A percentile compares a stretch with the other conserved stretches of the same genome.
These are phyloP conservation scores for Lonicera japonica DNA, from an alignment of 129 eudicot species.

Conservation along the genomic window DNA sequence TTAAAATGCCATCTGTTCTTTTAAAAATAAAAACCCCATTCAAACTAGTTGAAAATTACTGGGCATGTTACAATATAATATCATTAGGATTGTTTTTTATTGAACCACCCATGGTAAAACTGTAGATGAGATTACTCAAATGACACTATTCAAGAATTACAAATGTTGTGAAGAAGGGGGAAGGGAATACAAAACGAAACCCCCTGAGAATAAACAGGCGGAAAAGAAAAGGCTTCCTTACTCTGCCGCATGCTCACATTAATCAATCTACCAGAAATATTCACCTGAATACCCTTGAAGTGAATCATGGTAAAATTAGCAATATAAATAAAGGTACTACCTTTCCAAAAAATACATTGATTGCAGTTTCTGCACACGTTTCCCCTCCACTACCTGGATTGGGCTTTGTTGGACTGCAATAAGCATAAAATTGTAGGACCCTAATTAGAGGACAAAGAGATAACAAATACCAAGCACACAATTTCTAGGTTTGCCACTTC, in stretches of 20 bases:
- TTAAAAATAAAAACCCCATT: no score
- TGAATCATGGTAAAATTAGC: background rate
- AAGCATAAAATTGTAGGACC: conserved; percentile 7
- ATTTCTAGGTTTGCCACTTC: conserved; percentile 2
- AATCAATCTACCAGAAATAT: background rate
- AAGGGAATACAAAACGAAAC: no score
- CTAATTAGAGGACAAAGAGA: conserved; percentile 7
- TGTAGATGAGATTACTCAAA: no score
- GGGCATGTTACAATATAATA: no score
- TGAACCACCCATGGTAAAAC: no score
- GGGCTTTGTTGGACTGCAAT: conserved; percentile 76
- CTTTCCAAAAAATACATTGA: conserved; percentile 80
- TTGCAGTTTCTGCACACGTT: conserved; percentile 96
- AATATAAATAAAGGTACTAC: conserved; percentile 22
- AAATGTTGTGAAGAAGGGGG: no score
- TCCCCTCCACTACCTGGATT: conserved; percentile 92
- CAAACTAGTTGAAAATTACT: no score
- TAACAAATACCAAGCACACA: background rate
- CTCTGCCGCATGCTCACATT: background rate
- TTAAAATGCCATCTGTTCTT: no score
- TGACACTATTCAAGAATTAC: no score
- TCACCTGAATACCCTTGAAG: background rate
- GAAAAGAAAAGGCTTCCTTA: background rate
- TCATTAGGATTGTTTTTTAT: no score
- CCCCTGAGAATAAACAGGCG: no score